Conservation (phyloP, 345 rosid species). For the Isatis tinctoria region DNA sequence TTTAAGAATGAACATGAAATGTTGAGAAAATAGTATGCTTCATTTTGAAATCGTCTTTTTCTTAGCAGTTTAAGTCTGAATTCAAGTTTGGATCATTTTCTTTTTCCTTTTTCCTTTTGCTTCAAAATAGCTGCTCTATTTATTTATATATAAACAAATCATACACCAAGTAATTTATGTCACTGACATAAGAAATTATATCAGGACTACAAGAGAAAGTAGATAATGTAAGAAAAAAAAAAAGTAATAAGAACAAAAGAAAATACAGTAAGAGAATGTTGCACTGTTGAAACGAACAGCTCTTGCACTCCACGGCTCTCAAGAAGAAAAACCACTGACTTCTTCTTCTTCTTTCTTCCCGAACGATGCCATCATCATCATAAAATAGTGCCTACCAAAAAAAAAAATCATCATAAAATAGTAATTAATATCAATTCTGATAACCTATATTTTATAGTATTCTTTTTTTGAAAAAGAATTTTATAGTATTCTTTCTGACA, state of each 20-base stretch:
- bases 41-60: background rate
- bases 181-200: slow-evolving; percentile 5
- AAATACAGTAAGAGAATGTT: slow-evolving; percentile 35
- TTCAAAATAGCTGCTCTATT: background rate
- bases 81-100: background rate
- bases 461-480: too few species aligned
- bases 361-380: slow-evolving; percentile 45
- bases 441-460: too few species aligned
- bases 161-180: background rate
- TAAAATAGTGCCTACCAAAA: too few species aligned
- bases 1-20: background rate
- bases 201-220: background rate
- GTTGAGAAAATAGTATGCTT: background rate
- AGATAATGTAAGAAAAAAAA: background rate
- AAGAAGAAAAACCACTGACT: slow-evolving; percentile 47
- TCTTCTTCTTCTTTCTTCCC: slow-evolving; percentile 6
- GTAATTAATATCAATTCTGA: background rate
- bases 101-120: background rate
- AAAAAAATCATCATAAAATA: slow-evolving; percentile 23
- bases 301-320: slow-evolving; percentile 17
- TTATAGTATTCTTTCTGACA: background rate
- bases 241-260: background rate
- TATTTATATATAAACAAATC: slow-evolving; percentile 4
- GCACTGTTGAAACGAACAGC: slow-evolving; percentile 43
- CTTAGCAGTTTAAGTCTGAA: background rate